Base-by-base conservation (phyloP, 2,329 filamentous ascomycete species). In the Exophiala sideris region DNA sequence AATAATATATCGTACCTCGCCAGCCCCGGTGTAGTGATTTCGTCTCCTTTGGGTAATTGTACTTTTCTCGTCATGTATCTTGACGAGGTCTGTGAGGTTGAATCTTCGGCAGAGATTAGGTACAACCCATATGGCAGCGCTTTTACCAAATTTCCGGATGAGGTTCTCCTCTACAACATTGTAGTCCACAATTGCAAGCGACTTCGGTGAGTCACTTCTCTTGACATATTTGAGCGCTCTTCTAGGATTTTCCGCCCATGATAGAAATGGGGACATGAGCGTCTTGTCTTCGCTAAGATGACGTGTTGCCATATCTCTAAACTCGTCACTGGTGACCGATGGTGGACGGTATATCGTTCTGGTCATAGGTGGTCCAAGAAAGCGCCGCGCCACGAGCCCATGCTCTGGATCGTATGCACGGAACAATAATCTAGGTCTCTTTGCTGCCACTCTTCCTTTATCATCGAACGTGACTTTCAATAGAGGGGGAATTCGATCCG, bases 161-260 rank as follows among this genome's bases (percentile, higher is more conserved):
- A 52, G 32, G 3, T 57, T 46, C n/a, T 50, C 45, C 45, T 59
- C 54, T 7, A 57, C n/a, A 7, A 55, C 52, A 20, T 57, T 59
- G 14, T 56, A 54, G 44, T 57, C 48, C 7, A 59, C 5, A 10
- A 61, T 44, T 1, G 52, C 49, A 2, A 61, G 29, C 3, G 29
- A 46, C 5, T 21, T 40, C 14, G 47, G 18, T 11, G 35, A 33
- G 5, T 40, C 33, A n/a, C 11, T 40, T 8, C 29, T 47, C 2
- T 29, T 21, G 20, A 61, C 46, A 24, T 48, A n/a, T 3, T 45
- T 24, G 9, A 61, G 18, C 3, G 54, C 50, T 14, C 54, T 41
- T 10, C 10, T 8, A 2, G 49, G 34, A 29, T 18, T 52, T 9
- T 57, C 44, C 2, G 56, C 56, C 11, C 46, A 42, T 2, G 52